A percentile compares a stretch with the other conserved stretches of the same genome.
These are phyloP conservation scores for Wallacemonas sp. DNA, from an alignment of 208 protist genomes.

Conservation along the genomic window DNA sequence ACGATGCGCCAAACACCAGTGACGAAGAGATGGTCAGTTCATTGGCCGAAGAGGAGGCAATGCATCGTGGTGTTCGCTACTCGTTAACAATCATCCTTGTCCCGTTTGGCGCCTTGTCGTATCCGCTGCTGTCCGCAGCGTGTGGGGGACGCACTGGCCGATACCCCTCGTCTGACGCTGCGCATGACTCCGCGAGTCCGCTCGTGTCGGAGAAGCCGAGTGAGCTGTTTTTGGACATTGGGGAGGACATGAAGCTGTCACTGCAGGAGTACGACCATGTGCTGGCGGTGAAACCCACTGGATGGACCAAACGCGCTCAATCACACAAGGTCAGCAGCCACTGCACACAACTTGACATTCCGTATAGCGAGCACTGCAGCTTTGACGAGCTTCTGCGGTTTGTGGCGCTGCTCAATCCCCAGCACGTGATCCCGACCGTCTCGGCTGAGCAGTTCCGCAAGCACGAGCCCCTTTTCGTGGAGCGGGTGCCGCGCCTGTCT, in stretches of 20 bases:
- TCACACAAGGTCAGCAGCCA: conserved; percentile 23
- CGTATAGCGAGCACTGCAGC: conserved; percentile 89
- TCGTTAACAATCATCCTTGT: conserved; percentile 44
- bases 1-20: neutral
- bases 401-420: conserved; percentile 73
- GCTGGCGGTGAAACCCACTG: conserved; percentile 78
- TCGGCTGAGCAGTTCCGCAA: conserved; percentile 60
- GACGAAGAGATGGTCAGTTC: neutral
- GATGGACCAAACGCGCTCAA: conserved; percentile 57
- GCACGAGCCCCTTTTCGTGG: conserved; percentile 72
- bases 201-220: neutral
- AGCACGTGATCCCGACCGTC: conserved; percentile 70
- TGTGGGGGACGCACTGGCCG: conserved; percentile 9
- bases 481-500: conserved; percentile 56
- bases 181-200: neutral
- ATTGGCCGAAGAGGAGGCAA: neutral
- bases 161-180: neutral
- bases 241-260: conserved; percentile 38
- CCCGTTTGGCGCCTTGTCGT: conserved; percentile 36
- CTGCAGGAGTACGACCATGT: conserved; percentile 54
- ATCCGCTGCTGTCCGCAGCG: conserved; percentile 28
- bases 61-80: conserved; percentile 13
- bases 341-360: conserved; percentile 51
- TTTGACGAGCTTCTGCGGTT: conserved; percentile 84
- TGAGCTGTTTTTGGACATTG: conserved; percentile 27